Evolutionary conservation across 805 yeast species (phyloP).

Genomic region (Lachancea sp.): DNA sequence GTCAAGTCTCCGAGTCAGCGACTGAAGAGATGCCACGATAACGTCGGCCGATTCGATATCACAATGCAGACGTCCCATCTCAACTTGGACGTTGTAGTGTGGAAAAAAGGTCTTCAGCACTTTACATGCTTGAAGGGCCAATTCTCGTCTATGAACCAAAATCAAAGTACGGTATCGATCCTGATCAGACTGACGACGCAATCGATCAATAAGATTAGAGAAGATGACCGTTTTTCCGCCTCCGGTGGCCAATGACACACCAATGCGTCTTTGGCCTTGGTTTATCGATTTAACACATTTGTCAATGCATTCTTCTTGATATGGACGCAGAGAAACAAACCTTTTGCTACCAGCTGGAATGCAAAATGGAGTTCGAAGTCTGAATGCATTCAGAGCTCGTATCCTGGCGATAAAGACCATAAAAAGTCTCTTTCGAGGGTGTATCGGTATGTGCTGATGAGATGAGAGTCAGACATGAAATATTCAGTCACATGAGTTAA

Average conservation of each 20-base stretch:
- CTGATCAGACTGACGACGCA: constrained; percentile 7
- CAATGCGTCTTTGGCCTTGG: constrained; percentile 50
- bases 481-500: too few species aligned
- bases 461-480: too few species aligned
- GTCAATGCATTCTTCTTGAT: constrained; percentile 67
- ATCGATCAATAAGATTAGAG: constrained; percentile 45
- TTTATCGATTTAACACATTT: constrained; percentile 45
- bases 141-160: constrained; percentile 75
- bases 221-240: constrained; percentile 90
- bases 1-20: constrained; percentile 45
- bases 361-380: too few species aligned
- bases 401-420: too few species aligned
- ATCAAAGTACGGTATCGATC: constrained; percentile 38
- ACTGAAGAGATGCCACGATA: constrained; percentile 70
- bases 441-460: too few species aligned
- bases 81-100: constrained; percentile 48
- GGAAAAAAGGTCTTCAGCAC: constrained; percentile 48
- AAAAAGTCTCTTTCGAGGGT: too few species aligned
- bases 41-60: constrained; percentile 44
- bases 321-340: constrained; percentile 35
- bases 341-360: not conserved
- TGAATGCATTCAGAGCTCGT: too few species aligned
- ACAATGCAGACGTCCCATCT: constrained; percentile 51
- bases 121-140: constrained; percentile 61
- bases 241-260: constrained; percentile 86